Evolutionary conservation across 306 rosid species (phyloP).

Genomic region (Fragaria vesca): DNA sequence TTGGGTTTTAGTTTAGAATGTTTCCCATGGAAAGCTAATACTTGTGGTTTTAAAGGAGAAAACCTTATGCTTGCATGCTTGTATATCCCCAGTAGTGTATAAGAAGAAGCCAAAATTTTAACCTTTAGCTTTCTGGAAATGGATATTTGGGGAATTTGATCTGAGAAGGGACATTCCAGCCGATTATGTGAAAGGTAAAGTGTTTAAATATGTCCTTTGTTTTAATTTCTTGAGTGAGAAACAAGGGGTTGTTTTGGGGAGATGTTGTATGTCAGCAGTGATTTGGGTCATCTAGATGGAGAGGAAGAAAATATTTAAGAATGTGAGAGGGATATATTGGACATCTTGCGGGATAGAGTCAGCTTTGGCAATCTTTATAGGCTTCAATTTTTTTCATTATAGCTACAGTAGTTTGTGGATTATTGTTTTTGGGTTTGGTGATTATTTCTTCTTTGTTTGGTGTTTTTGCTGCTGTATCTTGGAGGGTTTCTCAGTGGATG

Average conservation of each 20-base stretch:
- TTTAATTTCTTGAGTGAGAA: background rate
- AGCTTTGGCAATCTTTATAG: background rate
- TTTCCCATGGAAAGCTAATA: background rate
- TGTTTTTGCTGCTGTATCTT: background rate
- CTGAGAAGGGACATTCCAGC: background rate
- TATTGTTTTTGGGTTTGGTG: background rate
- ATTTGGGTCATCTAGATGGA: background rate
- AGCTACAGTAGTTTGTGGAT: background rate
- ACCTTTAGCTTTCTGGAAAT: background rate
- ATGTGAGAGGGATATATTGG: background rate
- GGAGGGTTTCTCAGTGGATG: background rate
- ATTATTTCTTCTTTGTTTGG: background rate
- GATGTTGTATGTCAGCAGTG: background rate
- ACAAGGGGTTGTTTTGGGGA: background rate
- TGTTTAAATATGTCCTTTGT: background rate
- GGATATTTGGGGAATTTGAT: background rate
- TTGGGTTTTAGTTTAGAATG: background rate
- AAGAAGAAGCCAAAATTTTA: background rate
- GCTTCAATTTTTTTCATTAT: background rate
- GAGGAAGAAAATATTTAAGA: background rate
- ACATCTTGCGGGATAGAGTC: background rate
- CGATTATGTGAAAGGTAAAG: background rate
- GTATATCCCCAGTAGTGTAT: background rate
- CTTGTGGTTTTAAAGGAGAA: background rate
- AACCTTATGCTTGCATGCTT: background rate